A percentile compares a stretch with the other conserved stretches of the same genome.
These are phyloP conservation scores for Aquilaria yunnanensis DNA, from an alignment of 345 rosid species.

Conservation along the genomic window DNA sequence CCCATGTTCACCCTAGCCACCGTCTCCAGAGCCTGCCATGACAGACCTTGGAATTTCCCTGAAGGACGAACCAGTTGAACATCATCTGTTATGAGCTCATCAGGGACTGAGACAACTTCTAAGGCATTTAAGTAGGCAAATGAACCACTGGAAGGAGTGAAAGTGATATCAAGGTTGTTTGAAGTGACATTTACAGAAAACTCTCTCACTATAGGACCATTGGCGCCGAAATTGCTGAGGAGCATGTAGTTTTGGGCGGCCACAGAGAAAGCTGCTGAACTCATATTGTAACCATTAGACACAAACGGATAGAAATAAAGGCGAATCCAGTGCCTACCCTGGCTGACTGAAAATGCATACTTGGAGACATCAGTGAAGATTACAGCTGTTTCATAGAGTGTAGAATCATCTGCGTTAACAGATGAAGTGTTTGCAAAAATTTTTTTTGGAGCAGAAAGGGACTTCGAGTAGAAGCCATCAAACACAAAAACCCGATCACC, in stretches of 20 bases:
- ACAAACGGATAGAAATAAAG: slow-evolving; percentile 71
- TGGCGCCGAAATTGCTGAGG: slow-evolving; percentile 40
- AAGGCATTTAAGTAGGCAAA: slow-evolving; percentile 69
- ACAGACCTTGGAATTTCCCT: slow-evolving; percentile 35
- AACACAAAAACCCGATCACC: slow-evolving; percentile 54
- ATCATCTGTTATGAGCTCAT: slow-evolving; percentile 39
- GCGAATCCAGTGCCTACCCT: slow-evolving; percentile 88
- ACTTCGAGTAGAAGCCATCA: slow-evolving; percentile 48
- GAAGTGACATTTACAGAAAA: slow-evolving; percentile 54
- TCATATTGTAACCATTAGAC: slow-evolving; percentile 46
- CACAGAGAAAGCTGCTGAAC: slow-evolving; percentile 49
- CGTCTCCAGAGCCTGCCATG: slow-evolving; percentile 63
- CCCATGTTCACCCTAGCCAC: slow-evolving; percentile 89
- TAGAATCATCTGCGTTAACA: slow-evolving; percentile 32
- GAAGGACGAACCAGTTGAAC: slow-evolving; percentile 20
- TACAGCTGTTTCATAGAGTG: slow-evolving; percentile 70
- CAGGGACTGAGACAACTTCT: slow-evolving; percentile 80
- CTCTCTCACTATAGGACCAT: slow-evolving; percentile 43
- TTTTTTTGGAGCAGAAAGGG: slow-evolving; percentile 36
- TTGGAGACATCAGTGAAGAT: slow-evolving; percentile 52
- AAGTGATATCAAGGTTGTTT: slow-evolving; percentile 43
- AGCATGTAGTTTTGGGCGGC: slow-evolving; percentile 47
- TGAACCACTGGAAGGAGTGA: slow-evolving; percentile 48
- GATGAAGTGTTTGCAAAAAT: slow-evolving; percentile 37
- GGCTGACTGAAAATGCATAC: slow-evolving; percentile 50